A percentile compares a stretch with the other conserved stretches of the same genome.
Conservation (phyloP, 1,139 yeast genomes). For the Lizanozyma gosingica region DNA sequence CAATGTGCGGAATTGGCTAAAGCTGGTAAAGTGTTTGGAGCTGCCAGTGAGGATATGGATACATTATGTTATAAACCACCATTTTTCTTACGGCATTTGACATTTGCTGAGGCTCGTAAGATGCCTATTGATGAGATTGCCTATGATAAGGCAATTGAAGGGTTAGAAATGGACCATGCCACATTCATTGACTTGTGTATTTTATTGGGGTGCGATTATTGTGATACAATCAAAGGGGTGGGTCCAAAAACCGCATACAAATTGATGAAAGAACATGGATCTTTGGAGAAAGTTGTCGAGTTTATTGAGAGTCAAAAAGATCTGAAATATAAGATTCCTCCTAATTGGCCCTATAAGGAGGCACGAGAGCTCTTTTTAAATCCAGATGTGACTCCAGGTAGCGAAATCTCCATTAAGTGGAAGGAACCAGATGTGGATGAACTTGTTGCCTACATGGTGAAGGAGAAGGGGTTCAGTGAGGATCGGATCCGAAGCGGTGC, state of each 20-base stretch:
- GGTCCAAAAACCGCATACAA: slow-evolving; percentile 94
- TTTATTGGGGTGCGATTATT: slow-evolving; percentile 90
- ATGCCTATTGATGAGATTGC: slow-evolving; percentile 85
- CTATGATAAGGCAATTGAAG: slow-evolving; percentile 60
- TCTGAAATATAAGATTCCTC: slow-evolving; percentile 76
- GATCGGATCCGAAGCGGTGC: slow-evolving; percentile 87
- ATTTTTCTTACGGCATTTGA: slow-evolving; percentile 71
- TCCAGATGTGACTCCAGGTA: slow-evolving; percentile 67
- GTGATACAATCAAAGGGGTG: slow-evolving; percentile 89
- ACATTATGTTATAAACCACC: slow-evolving; percentile 90
- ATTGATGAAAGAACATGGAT: slow-evolving; percentile 75
- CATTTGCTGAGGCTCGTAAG: slow-evolving; percentile 89
- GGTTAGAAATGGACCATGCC: slow-evolving; percentile 59
- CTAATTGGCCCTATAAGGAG: slow-evolving; percentile 87
- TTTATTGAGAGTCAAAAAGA: slow-evolving; percentile 52
- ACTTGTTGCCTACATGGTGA: slow-evolving; percentile 61
- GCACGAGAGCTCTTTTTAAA: slow-evolving; percentile 75
- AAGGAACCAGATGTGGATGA: slow-evolving; percentile 71
- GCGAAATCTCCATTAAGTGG: slow-evolving; percentile 67
- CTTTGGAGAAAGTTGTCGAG: slow-evolving; percentile 69
- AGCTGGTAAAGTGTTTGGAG: slow-evolving; percentile 86
- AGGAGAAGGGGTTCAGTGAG: slow-evolving; percentile 79
- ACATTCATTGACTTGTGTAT: slow-evolving; percentile 90
- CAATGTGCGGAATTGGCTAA: slow-evolving; percentile 90
- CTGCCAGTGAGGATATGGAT: slow-evolving; percentile 99